Base-by-base conservation (phyloP, 2,329 filamentous ascomycete genomes). In the Cyanodermella asteris region DNA sequence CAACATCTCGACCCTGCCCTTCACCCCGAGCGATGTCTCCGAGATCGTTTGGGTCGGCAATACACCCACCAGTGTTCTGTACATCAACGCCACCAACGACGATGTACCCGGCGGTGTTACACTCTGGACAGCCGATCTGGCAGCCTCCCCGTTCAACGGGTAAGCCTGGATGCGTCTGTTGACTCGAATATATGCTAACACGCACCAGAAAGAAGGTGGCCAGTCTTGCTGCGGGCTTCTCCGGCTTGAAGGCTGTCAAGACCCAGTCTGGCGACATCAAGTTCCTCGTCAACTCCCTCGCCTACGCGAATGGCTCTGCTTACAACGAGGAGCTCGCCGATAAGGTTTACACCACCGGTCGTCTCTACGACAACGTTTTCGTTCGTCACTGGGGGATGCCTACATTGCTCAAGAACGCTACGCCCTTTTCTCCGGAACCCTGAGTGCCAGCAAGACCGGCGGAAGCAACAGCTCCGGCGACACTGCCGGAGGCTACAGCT, bases 311-410 rank as follows among this genome's bases (percentile, higher is more conserved):
- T 22, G 82, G 78, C 5, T 53, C 64, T 2, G 58, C 87, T 14
- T 70, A 70, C 48, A 75, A 75, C 41, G 55, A 65, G 8, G 56
- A 68, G 18, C 55, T 59, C 9, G 66, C 63, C 18, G 51, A 62
- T 33, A 65, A 69, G 39, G 53, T 62, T 3, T 49, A 56, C 13
- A 71, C 71, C 12, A 63, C 65, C 4, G 78, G 66, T 15, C 70
- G 64, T 37, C 60, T 80, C 13, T 87, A 87, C 45, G 66, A 65
- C 12, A 65, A 62, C 23, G 62, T 82, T 14, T 87, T 77, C 39
- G 74, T 77, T 15, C 64, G 78, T 9, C 76, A 90, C 40, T 90
- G 78, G 78, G n/a, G n/a, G 77, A 90, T 42, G 47, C 60, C n/a
- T 90, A 72, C 49, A 55, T 69, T 14, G 67, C 62, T 1, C 61